phyloP scores from a whole-genome alignment of 2,329 filamentous ascomycete genomes.

The Neurospora sp. region DNA sequence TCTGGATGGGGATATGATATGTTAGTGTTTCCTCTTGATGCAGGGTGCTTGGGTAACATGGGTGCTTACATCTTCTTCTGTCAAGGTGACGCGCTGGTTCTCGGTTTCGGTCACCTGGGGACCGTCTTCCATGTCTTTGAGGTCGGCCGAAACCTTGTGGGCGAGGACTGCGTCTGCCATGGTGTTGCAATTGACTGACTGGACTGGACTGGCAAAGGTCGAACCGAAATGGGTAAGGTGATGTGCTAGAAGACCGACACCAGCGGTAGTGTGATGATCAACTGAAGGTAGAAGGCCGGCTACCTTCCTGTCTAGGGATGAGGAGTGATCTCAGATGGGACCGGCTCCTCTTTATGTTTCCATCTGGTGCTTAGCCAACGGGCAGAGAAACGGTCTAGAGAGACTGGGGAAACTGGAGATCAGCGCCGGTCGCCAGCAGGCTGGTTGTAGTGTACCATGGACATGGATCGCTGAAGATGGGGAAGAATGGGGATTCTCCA shows the following conservation, averaged over 20 bases:
- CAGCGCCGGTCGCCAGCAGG: background rate
- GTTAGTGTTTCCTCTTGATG: background rate
- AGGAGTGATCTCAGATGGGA: background rate
- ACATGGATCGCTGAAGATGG: background rate
- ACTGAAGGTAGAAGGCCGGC: background rate
- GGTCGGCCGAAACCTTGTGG: background rate
- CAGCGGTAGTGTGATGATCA: background rate
- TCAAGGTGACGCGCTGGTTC: background rate
- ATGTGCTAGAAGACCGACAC: background rate
- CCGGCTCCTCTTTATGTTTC: background rate
- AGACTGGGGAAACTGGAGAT: background rate
- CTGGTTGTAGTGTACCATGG: background rate
- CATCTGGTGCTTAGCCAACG: background rate
- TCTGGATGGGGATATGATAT: constrained; percentile 21
- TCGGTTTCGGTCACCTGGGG: background rate
- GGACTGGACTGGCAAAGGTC: background rate
- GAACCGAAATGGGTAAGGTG: background rate
- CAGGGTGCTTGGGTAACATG: no score
- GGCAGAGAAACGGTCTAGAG: background rate
- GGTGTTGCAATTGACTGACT: background rate
- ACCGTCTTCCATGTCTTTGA: background rate
- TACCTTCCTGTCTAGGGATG: background rate
- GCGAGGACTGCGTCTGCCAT: background rate
- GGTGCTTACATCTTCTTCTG: background rate
- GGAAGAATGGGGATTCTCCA: background rate